Evolutionary conservation across 1,284 basidiomycete genomes (phyloP).

Genomic region (Sporisorium sorghi): DNA sequence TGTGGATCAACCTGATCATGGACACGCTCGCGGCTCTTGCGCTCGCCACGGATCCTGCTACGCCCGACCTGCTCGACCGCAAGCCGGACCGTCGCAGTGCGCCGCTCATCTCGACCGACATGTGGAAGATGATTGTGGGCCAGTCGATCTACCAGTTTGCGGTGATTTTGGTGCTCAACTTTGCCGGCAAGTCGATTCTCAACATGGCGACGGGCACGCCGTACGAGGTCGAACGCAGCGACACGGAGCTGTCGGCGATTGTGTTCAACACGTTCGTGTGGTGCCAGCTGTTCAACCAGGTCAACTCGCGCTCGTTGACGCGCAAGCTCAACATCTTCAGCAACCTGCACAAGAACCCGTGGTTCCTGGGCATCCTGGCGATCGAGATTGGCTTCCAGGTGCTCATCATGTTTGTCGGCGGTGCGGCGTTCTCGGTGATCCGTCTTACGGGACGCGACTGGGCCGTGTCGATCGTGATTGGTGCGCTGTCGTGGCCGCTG

Average conservation of each 20-base stretch:
- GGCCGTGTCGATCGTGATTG: conserved; percentile 90
- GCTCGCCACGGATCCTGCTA: conserved; percentile 93
- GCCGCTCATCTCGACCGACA: conserved; percentile 85
- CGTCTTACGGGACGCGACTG: conserved; percentile 83
- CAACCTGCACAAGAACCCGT: conserved; percentile 82
- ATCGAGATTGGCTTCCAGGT: conserved; percentile 88
- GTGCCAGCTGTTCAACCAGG: conserved; percentile 79
- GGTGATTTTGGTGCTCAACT: conserved; percentile 89
- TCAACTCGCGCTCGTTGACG: conserved; percentile 90
- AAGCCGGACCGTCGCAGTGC: conserved; percentile 89
- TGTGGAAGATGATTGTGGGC: conserved; percentile 86
- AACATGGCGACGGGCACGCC: conserved; percentile 66
- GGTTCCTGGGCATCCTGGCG: conserved; percentile 86
- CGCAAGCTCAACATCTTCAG: conserved; percentile 88
- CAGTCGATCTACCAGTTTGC: conserved; percentile 90
- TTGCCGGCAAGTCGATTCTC: conserved; percentile 81
- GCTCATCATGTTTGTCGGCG: conserved; percentile 90
- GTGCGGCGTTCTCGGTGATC: conserved; percentile 90
- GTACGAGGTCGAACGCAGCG: conserved; percentile 69
- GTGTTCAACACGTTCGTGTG: conserved; percentile 98
- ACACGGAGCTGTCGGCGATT: conserved; percentile 78
- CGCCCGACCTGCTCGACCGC: conserved; percentile 82
- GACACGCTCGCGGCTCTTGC: conserved; percentile 97
- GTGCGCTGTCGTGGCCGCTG: conserved; percentile 86
- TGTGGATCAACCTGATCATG: conserved; percentile 96